A percentile compares a stretch with the other conserved stretches of the same genome.
Conservation (phyloP, 2,329 filamentous ascomycete genomes). For the Myrmaecium sp. region DNA sequence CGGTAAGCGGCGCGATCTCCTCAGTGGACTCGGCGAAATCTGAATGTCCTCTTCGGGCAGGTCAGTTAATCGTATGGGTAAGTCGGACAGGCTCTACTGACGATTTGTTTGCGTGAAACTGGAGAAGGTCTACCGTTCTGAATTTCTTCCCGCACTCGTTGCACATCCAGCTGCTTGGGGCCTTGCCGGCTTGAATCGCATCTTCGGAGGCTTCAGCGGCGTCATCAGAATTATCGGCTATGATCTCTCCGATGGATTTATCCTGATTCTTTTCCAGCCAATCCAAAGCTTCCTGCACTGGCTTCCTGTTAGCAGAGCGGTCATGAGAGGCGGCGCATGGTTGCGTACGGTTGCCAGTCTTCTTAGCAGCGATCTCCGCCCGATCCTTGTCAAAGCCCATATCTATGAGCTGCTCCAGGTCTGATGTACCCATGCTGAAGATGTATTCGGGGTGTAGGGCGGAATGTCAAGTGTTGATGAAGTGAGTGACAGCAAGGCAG, state of each 20-base stretch:
- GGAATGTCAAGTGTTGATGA: no score
- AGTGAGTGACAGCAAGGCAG: no score
- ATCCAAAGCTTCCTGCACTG: conserved; percentile 77
- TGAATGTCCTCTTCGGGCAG: conserved; percentile 1
- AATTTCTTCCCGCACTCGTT: conserved; percentile 93
- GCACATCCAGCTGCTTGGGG: conserved; percentile 71
- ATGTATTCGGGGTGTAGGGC: neutral
- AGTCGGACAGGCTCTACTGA: conserved; percentile 16
- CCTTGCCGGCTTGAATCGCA: conserved; percentile 49
- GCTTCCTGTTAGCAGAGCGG: conserved; percentile 5
- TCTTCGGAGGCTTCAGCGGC: conserved; percentile 24
- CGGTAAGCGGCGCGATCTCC: conserved; percentile 76
- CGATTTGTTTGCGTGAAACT: conserved; percentile 84
- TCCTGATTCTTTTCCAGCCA: conserved; percentile 92
- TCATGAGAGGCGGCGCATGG: conserved; percentile 1
- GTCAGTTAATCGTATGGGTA: neutral
- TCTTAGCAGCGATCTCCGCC: conserved; percentile 70
- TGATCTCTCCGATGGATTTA: conserved; percentile 68
- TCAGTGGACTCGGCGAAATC: conserved; percentile 87
- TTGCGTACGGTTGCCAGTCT: conserved; percentile 55
- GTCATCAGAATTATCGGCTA: conserved; percentile 28
- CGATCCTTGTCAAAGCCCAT: conserved; percentile 72
- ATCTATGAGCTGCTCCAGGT: conserved; percentile 43
- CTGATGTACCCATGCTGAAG: conserved; percentile 28
- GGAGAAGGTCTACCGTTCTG: conserved; percentile 60